These are phyloP conservation scores for Macrolepiota albuminosa DNA, from an alignment of 768 basidiomycete genomes.

Conservation along the genomic window DNA sequence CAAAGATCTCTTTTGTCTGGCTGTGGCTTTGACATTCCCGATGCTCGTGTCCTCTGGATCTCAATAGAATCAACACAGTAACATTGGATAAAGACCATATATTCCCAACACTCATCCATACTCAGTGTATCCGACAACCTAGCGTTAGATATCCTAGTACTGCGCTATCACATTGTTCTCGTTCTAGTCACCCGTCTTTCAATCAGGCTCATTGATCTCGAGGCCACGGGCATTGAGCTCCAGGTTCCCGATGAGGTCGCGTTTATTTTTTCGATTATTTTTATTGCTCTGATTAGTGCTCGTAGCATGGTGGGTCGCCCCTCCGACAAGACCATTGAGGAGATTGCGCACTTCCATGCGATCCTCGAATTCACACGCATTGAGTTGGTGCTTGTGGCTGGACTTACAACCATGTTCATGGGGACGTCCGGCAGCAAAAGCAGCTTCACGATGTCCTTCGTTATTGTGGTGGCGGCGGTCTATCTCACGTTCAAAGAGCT, in stretches of 20 bases:
- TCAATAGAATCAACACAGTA: not conserved
- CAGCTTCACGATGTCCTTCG: not conserved
- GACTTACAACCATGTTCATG: not conserved
- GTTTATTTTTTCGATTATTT: not conserved
- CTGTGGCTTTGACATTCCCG: no score
- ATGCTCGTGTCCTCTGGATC: no score
- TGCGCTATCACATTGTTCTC: not conserved
- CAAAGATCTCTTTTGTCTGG: no score
- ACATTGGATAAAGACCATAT: not conserved
- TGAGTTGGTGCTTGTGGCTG: not conserved
- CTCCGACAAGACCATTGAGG: not conserved
- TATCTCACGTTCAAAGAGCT: not conserved
- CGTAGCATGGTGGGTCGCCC: no score
- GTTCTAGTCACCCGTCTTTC: not conserved
- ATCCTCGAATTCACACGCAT: not conserved
- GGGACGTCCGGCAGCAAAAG: no score
- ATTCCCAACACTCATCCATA: not conserved
- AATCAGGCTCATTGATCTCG: slow-evolving; percentile 7
- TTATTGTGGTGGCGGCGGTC: not conserved
- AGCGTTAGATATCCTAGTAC: slow-evolving; percentile 1
- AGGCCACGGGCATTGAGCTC: slow-evolving; percentile 6
- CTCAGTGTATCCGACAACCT: not conserved
- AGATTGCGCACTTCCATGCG: not conserved
- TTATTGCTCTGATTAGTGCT: not conserved
- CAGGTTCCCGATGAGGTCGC: not conserved